phyloP scores from a whole-genome alignment of 1,284 basidiomycete genomes.

The Cutaneotrichosporon sp. region DNA sequence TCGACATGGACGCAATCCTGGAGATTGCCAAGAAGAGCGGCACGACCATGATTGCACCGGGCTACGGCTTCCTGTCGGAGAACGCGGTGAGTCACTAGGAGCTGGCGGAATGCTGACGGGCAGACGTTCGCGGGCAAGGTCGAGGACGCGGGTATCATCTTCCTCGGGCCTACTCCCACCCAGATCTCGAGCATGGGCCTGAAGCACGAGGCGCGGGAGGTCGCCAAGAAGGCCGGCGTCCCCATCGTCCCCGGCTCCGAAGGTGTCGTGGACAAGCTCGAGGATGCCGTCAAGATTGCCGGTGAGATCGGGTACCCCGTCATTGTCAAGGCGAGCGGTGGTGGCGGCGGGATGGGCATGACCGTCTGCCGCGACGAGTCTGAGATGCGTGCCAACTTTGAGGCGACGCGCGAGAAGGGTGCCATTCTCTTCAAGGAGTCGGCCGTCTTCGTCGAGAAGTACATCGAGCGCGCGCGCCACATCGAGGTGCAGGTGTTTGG shows the following conservation, averaged over 20 bases:
- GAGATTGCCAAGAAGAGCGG: conserved; percentile 55
- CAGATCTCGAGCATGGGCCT: conserved; percentile 63
- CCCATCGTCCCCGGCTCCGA: conserved; percentile 64
- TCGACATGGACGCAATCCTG: conserved; percentile 56
- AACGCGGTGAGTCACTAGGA: conserved; percentile 53
- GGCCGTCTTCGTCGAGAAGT: conserved; percentile 66
- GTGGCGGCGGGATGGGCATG: conserved; percentile 73
- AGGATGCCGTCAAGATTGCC: conserved; percentile 58
- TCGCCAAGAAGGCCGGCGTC: conserved; percentile 60
- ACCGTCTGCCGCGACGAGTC: conserved; percentile 60
- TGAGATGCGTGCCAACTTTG: conserved; percentile 57
- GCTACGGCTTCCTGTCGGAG: conserved; percentile 69
- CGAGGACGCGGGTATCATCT: conserved; percentile 60
- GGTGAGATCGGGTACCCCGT: conserved; percentile 60
- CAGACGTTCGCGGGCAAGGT: conserved; percentile 59
- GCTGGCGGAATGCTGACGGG: neutral
- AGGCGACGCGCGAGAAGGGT: conserved; percentile 49
- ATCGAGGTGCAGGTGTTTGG: conserved; percentile 74
- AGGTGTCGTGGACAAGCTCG: conserved; percentile 53
- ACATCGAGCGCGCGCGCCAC: conserved; percentile 61
- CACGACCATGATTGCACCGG: conserved; percentile 64
- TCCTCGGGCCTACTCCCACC: conserved; percentile 63
- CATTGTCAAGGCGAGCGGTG: conserved; percentile 63
- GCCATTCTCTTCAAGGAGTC: conserved; percentile 59
- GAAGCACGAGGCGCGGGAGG: conserved; percentile 63